Conservation (phyloP, 495 filamentous ascomycete species). For the Penicillium bialowiezense region DNA sequence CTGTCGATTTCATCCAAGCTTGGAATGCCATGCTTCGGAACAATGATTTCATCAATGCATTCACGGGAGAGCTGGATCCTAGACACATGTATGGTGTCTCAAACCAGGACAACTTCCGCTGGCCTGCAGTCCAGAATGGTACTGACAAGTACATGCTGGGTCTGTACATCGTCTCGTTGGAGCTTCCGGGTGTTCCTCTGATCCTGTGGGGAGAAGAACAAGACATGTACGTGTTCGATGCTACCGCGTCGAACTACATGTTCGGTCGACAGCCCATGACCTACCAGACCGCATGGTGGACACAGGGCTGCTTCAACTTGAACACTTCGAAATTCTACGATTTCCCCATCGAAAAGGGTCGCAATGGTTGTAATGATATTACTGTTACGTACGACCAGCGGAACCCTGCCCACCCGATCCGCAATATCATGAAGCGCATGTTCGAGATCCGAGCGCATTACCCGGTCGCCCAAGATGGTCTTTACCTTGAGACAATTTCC, state of each 20-base stretch:
- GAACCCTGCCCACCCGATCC: constrained; percentile 49
- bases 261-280: constrained; percentile 50
- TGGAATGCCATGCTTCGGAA: constrained; percentile 43
- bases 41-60: constrained; percentile 48
- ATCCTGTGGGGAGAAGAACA: constrained; percentile 54
- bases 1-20: constrained; percentile 41
- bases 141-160: constrained; percentile 45
- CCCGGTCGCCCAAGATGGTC: constrained; percentile 49
- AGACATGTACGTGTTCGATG: constrained; percentile 49
- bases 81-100: constrained; percentile 50
- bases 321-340: constrained; percentile 44
- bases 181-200: constrained; percentile 49
- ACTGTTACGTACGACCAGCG: constrained; percentile 50
- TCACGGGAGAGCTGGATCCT: constrained; percentile 50
- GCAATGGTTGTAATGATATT: constrained; percentile 46
- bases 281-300: constrained; percentile 49
- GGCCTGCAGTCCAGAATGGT: constrained; percentile 49
- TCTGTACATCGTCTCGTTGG: constrained; percentile 42
- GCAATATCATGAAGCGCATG: constrained; percentile 46
- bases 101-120: constrained; percentile 53
- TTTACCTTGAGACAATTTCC: constrained; percentile 38
- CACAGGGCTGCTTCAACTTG: constrained; percentile 50
- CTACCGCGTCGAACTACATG: constrained; percentile 47
- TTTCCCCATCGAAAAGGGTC: constrained; percentile 42
- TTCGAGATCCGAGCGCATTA: constrained; percentile 47